Evolutionary conservation across 371 early-diverging fungal species (phyloP), one percentile per base, ranked within the genome.

Genomic region (Dichotomocladium elegans): DNA sequence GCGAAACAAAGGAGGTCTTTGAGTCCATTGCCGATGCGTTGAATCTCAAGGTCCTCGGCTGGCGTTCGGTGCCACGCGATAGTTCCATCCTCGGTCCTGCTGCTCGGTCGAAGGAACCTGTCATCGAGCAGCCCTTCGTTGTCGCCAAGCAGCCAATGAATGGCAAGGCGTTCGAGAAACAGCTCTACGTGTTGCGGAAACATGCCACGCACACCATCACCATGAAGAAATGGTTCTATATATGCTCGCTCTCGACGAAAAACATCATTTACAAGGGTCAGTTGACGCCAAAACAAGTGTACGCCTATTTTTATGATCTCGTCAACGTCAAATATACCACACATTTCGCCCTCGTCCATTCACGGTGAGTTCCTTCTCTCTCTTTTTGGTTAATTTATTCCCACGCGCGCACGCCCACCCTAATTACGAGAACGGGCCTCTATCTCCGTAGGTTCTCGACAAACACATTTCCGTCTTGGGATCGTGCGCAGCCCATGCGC

Each of bases 381-480:
- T n/a, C n/a, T n/a, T n/a, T n/a, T n/a, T n/a, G n/a, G n/a, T n/a
- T n/a, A n/a, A n/a, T n/a, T n/a, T n/a, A n/a, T n/a, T n/a, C n/a
- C n/a, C n/a, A n/a, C n/a, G n/a, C n/a, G n/a, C n/a, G n/a, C n/a
- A n/a, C n/a, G n/a, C n/a, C n/a, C n/a, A n/a, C n/a, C n/a, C n/a
- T n/a, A n/a, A n/a, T n/a, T n/a, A n/a, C n/a, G n/a, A n/a, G n/a
- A n/a, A n/a, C n/a, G n/a, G n/a, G n/a, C n/a, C n/a, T n/a, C n/a
- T n/a, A n/a, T n/a, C n/a, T n/a, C n/a, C n/a, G n/a, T n/a, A n/a
- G n/a, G 15, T 98, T 96, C 88, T 95, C 95, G 40, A 98, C 98
- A 44, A 98, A 98, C 75, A 98, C 98, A 22, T 96, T 96, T 71
- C 98, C 98, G 9, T 88, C 89, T 19, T 98, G 98, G 98, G 96